Conservation (phyloP, 768 basidiomycete species). For the Pholiota conissans region DNA sequence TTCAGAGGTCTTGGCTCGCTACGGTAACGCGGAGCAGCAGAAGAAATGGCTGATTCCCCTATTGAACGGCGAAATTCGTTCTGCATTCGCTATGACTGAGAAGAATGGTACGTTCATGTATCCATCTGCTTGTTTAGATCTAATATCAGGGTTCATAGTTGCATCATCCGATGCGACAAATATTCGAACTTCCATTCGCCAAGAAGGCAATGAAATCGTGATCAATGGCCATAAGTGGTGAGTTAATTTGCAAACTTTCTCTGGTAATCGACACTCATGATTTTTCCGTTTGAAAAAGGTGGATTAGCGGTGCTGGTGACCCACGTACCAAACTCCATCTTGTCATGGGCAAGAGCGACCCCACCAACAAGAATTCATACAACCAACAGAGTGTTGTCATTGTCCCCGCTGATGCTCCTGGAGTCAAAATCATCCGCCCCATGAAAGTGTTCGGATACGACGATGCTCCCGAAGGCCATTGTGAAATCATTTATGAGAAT, state of each 20-base stretch:
- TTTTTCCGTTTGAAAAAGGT: slow-evolving; percentile 67
- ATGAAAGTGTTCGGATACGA: slow-evolving; percentile 95
- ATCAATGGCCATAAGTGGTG: slow-evolving; percentile 98
- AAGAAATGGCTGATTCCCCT: slow-evolving; percentile 87
- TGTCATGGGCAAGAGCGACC: slow-evolving; percentile 94
- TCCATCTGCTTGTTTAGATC: neutral
- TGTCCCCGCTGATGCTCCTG: slow-evolving; percentile 85
- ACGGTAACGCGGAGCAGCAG: slow-evolving; percentile 90
- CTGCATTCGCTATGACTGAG: slow-evolving; percentile 98
- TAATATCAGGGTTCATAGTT: slow-evolving; percentile 41
- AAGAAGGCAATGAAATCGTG: slow-evolving; percentile 85
- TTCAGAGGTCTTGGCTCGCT: slow-evolving; percentile 93
- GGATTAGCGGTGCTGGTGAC: slow-evolving; percentile 97
- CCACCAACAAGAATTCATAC: slow-evolving; percentile 73
- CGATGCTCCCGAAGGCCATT: slow-evolving; percentile 96
- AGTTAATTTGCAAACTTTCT: slow-evolving; percentile 1
- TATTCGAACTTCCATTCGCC: slow-evolving; percentile 82
- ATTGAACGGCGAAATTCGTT: slow-evolving; percentile 90
- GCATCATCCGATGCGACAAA: slow-evolving; percentile 97
- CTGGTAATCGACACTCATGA: neutral
- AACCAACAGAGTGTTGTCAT: slow-evolving; percentile 92
- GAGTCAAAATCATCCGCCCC: slow-evolving; percentile 87
- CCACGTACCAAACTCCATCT: slow-evolving; percentile 88
- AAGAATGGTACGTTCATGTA: slow-evolving; percentile 57
- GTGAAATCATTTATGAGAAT: slow-evolving; percentile 92